Base-by-base conservation (phyloP, 2,329 filamentous ascomycete genomes). In the Teratosphaeria nubilosa region DNA sequence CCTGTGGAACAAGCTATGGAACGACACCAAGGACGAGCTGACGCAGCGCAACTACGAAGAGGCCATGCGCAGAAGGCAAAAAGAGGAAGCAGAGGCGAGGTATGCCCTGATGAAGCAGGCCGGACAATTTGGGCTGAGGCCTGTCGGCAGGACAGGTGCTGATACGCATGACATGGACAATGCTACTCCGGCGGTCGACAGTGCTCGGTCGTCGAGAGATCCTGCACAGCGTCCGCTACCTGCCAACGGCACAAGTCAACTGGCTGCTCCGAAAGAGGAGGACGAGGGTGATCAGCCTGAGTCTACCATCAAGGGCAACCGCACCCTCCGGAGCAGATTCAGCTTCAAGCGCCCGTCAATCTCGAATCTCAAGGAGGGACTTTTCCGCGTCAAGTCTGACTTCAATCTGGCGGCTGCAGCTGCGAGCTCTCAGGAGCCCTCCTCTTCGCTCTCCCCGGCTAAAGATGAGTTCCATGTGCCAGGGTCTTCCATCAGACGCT, bases 91-190 rank as follows among this genome's bases (percentile, higher is more conserved):
- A 0, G 77, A 81, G 64, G 74, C 73, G 58, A 76, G 75, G 2
- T 83, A 83, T 65, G 76, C 77, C 13, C 76, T 82, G 66, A 70
- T 83, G 62, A 83, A 83, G 70, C 72, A 73, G 56, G 71, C 74
- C 6, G 80, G 80, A 10, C 79, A 78, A 58, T 71, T 76, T 61
- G 75, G 73, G 20, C 51, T 63, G 9, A 58, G 63, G 58, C 61
- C 53, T 20, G 56, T 61, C 20, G 56, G 45, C 30, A 60, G 53
- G 13, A 5, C 41, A 5, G 25, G 24, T 14, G 24, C 11, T 4
- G 37, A n/a, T 22, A 4, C 51, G 16, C 51, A 53, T 5, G 24
- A 53, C 16, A n/a, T 53, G 25, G 51, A n/a, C 16, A 3, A 20
- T 5, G 20, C 2, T 20, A 5, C 70, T 55, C 68, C 62, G 11